Percentiles rank a stretch among this genome's conserved stretches.
Evolutionary conservation across 169 alveolate species (phyloP).

Genomic region (Perkinsus chesapeaki): DNA sequence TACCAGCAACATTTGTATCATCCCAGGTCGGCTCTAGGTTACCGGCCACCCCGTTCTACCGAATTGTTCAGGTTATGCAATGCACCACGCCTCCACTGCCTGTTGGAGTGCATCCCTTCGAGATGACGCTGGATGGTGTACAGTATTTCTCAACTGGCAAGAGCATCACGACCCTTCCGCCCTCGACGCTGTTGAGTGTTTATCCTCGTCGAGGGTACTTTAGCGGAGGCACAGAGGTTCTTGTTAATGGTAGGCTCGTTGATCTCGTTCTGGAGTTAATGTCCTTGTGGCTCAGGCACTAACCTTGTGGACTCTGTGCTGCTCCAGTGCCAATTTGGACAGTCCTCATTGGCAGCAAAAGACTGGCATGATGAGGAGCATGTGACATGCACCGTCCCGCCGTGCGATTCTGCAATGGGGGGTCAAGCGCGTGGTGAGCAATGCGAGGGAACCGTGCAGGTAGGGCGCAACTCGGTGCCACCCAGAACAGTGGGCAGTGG

Average conservation of each 20-base stretch:
- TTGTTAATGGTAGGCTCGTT: background rate
- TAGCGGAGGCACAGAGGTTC: background rate
- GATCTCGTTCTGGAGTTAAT: background rate
- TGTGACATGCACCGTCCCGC: conserved; percentile 9
- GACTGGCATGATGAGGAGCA: conserved; percentile 4
- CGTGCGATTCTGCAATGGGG: conserved; percentile 7
- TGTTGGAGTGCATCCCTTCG: background rate
- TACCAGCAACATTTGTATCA: background rate
- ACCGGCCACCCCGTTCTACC: background rate
- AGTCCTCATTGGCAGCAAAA: background rate
- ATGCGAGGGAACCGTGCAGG: background rate
- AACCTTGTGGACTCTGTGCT: background rate
- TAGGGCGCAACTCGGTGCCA: background rate
- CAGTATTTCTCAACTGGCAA: background rate
- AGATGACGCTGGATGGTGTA: background rate
- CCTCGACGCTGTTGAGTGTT: background rate
- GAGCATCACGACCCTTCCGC: background rate
- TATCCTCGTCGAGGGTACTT: background rate
- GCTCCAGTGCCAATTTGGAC: background rate
- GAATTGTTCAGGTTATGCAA: background rate
- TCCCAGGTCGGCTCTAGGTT: background rate
- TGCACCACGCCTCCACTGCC: conserved; percentile 1
- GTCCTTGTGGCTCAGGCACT: background rate
- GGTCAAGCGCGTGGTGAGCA: background rate
- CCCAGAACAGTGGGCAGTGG: background rate